Percentiles rank a stretch among this genome's conserved stretches.
These are phyloP conservation scores for Geranomyces variabilis DNA, from an alignment of 192 early-diverging fungal genomes.

Conservation along the genomic window DNA sequence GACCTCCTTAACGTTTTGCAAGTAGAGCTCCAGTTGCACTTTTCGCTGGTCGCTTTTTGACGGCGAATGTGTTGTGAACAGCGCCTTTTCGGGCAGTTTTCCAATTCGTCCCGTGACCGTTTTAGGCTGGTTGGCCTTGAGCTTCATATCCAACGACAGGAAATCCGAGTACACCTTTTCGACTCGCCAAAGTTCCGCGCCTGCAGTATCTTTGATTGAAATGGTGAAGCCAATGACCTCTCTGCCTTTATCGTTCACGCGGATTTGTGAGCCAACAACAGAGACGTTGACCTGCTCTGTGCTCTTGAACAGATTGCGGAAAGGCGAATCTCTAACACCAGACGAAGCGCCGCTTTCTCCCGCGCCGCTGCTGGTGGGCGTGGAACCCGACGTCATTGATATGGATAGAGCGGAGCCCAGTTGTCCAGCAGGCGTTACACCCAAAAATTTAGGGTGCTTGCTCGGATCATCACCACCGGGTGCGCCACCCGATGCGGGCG, in stretches of 20 bases:
- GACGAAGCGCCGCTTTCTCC: background rate
- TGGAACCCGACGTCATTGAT: conserved; percentile 1
- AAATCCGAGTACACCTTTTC: conserved; percentile 92
- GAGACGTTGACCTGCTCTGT: conserved; percentile 49
- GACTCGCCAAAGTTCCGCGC: conserved; percentile 70
- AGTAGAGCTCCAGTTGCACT: conserved; percentile 79
- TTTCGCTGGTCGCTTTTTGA: conserved; percentile 87
- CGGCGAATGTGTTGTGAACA: conserved; percentile 81
- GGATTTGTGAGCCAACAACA: conserved; percentile 62
- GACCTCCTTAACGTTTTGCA: conserved; percentile 70
- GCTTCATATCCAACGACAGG: conserved; percentile 72
- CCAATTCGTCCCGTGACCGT: conserved; percentile 59
- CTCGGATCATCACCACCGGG: background rate
- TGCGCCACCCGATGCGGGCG: too few species aligned
- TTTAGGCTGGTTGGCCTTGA: conserved; percentile 40
- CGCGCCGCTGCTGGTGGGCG: background rate
- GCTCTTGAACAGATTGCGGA: conserved; percentile 2
- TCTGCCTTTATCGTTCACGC: conserved; percentile 76
- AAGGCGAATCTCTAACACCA: background rate
- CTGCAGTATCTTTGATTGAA: conserved; percentile 43
- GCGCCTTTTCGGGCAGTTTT: conserved; percentile 80
- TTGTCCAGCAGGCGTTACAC: background rate
- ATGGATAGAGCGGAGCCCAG: conserved; percentile 16
- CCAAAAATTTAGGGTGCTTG: conserved; percentile 1
- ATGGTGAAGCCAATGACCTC: conserved; percentile 70